These are phyloP conservation scores for Solanum bukasovii DNA, from an alignment of 257 asterid species.

Conservation along the genomic window DNA sequence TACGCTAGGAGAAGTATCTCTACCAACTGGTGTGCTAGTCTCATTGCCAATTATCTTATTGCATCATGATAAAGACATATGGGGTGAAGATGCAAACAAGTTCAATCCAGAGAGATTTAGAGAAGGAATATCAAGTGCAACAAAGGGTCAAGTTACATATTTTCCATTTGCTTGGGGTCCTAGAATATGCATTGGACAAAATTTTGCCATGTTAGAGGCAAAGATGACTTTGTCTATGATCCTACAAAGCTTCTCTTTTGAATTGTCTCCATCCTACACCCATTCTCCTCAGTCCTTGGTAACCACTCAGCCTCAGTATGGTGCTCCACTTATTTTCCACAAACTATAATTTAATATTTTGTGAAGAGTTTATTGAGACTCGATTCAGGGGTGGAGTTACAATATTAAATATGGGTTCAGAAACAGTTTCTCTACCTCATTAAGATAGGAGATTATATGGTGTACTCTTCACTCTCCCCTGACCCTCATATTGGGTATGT, in stretches of 20 bases:
- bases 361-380: not conserved
- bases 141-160: slow-evolving; percentile 10
- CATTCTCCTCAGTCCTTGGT: slow-evolving; percentile 14
- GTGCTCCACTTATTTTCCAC: slow-evolving; percentile 18
- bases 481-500: not conserved
- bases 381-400: no score
- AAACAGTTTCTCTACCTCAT: no score
- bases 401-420: no score
- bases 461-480: not conserved
- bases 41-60: slow-evolving; percentile 10
- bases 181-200: slow-evolving; percentile 25
- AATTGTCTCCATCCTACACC: slow-evolving; percentile 20
- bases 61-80: slow-evolving; percentile 17
- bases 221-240: slow-evolving; percentile 22
- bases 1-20: slow-evolving; percentile 6
- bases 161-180: slow-evolving; percentile 34
- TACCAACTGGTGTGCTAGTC: slow-evolving; percentile 11
- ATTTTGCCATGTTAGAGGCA: slow-evolving; percentile 23
- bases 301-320: slow-evolving; percentile 19
- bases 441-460: not conserved
- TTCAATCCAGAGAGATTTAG: slow-evolving; percentile 26
- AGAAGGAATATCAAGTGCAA: slow-evolving; percentile 9
- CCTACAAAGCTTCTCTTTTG: slow-evolving; percentile 17
- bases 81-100: slow-evolving; percentile 26
- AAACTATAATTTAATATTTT: not conserved